These are phyloP conservation scores for Lachnellula cervina DNA, from an alignment of 2,329 filamentous ascomycete genomes.

Conservation along the genomic window DNA sequence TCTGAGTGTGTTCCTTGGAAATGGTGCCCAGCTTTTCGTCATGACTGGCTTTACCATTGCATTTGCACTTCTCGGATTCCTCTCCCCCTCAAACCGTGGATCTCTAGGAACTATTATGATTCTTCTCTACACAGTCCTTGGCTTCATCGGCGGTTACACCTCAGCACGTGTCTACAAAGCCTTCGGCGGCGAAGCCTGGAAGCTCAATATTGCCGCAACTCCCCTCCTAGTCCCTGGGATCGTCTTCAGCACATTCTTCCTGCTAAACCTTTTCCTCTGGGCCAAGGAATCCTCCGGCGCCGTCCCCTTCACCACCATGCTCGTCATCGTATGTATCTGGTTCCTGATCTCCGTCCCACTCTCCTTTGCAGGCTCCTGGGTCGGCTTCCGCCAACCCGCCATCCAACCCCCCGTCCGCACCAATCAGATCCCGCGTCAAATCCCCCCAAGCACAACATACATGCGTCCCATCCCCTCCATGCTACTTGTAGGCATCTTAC, in stretches of 20 bases:
- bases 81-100: conserved; percentile 92
- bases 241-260: conserved; percentile 84
- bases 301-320: conserved; percentile 94
- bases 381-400: conserved; percentile 74
- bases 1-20: conserved; percentile 83
- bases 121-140: conserved; percentile 86
- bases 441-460: conserved; percentile 78
- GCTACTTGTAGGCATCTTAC: conserved; percentile 84
- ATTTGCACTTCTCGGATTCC: conserved; percentile 88
- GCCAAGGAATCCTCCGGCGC: conserved; percentile 87
- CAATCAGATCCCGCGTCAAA: conserved; percentile 97
- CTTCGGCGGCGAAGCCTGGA: conserved; percentile 89
- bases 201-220: conserved; percentile 84
- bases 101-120: conserved; percentile 91
- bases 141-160: conserved; percentile 86
- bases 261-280: conserved; percentile 95
- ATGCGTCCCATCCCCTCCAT: conserved; percentile 84
- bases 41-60: conserved; percentile 94
- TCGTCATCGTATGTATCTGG: conserved; percentile 90
- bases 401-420: conserved; percentile 81
- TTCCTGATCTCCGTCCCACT: conserved; percentile 93
- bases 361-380: conserved; percentile 84
- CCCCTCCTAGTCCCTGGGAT: conserved; percentile 80
- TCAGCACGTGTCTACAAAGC: conserved; percentile 92
- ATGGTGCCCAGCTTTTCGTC: conserved; percentile 92